These are phyloP conservation scores for Geotrichum candidum DNA, from an alignment of 1,139 yeast genomes.

Conservation along the genomic window DNA sequence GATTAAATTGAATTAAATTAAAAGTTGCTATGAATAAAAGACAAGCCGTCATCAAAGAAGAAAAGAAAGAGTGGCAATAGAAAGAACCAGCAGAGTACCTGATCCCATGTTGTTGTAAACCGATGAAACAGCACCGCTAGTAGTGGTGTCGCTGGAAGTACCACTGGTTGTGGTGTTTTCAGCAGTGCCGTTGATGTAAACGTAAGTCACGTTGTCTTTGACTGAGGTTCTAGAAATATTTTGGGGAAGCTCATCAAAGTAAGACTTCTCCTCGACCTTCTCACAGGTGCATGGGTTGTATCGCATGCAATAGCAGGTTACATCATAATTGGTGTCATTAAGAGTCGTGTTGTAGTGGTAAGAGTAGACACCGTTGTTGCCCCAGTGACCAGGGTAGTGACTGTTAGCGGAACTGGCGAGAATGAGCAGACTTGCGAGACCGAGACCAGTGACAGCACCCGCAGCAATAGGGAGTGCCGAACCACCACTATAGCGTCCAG, in stretches of 20 bases:
- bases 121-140: background rate
- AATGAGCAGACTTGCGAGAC: conserved; percentile 19
- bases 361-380: conserved; percentile 21
- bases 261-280: conserved; percentile 18
- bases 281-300: conserved; percentile 27
- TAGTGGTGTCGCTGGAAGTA: background rate
- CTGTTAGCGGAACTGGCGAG: conserved; percentile 8
- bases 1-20: no score
- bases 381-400: conserved; percentile 27
- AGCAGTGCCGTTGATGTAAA: conserved; percentile 25
- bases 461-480: conserved; percentile 23
- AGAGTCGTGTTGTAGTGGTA: conserved; percentile 23
- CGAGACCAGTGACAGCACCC: conserved; percentile 25
- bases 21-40: background rate
- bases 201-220: conserved; percentile 7
- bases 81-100: background rate
- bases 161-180: conserved; percentile 11
- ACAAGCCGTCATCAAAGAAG: background rate
- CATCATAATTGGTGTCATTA: conserved; percentile 23
- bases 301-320: conserved; percentile 24
- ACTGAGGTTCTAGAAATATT: conserved; percentile 12
- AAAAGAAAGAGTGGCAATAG: conserved; percentile 1
- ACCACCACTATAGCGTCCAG: conserved; percentile 21
- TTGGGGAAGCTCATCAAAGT: conserved; percentile 22
- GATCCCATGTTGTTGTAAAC: conserved; percentile 1